Evolutionary conservation across 139 green algal species (phyloP), one percentile per base, ranked within the genome.

Genomic region (Haematococcus lacustris): DNA sequence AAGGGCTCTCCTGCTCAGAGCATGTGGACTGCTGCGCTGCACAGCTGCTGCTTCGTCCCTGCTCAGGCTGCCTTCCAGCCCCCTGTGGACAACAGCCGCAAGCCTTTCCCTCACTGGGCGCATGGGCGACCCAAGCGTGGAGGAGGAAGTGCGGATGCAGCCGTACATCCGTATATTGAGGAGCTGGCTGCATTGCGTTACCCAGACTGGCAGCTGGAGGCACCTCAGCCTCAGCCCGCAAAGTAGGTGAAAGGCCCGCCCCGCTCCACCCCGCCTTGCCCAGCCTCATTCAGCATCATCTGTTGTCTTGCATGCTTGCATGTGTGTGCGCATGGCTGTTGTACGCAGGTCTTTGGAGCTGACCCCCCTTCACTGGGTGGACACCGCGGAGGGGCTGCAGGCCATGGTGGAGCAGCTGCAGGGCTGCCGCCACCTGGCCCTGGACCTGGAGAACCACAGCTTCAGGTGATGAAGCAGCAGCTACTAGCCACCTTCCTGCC

Each of bases 391-490:
- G 53, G 69, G 59, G 38, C 71, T 94, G 43, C 34, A 66, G 38
- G 66, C 17, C 0, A 77, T 91, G 82, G 83, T 78, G 0, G 71
- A 41, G 35, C 72, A 76, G 9, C 81, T 96, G 68, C 37, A 43
- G 5, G 68, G 41, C 0, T 74, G 64, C 1, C 62, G 41, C 9
- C 84, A 96, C 71, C 37, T 97, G 3, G 93, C 93, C 0, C 71
- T 97, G 3, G 94, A 98, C 65, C 72, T 98, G 76, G 94, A 98
- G 76, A 76, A 89, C 3, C 93, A 98, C 84, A 84, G 60, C 47
- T 94, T 53, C 38, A 41, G 32, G 41, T 17, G n/a, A 9, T 28
- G n/a, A 17, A 39, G 30, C 30, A 23, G 25, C 53, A 64, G 53
- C 9, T 23, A 9, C 13, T 64, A 4, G 25, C 53, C 4, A 9